phyloP scores from a whole-genome alignment of 2,329 filamentous ascomycete genomes.

The Colletotrichum sp. region DNA sequence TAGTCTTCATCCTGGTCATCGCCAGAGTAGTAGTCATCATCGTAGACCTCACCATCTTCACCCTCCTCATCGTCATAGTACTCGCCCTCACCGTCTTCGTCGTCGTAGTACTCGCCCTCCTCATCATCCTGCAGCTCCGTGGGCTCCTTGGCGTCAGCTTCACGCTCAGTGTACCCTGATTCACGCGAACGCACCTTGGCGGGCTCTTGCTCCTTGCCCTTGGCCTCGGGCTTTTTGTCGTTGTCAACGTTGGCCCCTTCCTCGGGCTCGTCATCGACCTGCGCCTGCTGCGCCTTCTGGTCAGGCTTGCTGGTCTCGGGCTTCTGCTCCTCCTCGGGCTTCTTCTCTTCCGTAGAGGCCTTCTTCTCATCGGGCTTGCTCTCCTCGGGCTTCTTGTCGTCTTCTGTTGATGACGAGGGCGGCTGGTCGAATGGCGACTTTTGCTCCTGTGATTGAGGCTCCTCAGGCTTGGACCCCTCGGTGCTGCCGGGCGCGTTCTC shows the following conservation, averaged over 20 bases:
- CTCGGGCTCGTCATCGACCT: conserved; percentile 5
- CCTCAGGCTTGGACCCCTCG: background rate
- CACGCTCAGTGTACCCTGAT: background rate
- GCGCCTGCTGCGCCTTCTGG: conserved; percentile 1
- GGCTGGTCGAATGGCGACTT: background rate
- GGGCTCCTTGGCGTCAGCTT: conserved; percentile 8
- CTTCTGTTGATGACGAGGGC: background rate
- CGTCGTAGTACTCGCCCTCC: conserved; percentile 18
- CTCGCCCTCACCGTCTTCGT: conserved; percentile 2
- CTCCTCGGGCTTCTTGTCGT: background rate
- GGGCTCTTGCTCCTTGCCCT: conserved; percentile 12
- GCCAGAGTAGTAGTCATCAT: conserved; percentile 22
- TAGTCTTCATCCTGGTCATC: conserved; percentile 23
- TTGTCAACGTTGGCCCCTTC: background rate
- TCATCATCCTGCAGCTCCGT: background rate
- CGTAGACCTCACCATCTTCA: conserved; percentile 4
- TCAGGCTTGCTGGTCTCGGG: background rate
- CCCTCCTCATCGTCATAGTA: conserved; percentile 11
- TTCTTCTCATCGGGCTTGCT: background rate
- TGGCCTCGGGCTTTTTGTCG: conserved; percentile 12
- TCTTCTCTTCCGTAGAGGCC: background rate
- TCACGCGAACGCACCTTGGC: conserved; percentile 7
- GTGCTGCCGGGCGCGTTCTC: background rate
- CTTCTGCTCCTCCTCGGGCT: background rate
- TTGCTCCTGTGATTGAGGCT: background rate